Evolutionary conservation across 208 protist species (phyloP).

Genomic region (Porcisia hertigi): DNA sequence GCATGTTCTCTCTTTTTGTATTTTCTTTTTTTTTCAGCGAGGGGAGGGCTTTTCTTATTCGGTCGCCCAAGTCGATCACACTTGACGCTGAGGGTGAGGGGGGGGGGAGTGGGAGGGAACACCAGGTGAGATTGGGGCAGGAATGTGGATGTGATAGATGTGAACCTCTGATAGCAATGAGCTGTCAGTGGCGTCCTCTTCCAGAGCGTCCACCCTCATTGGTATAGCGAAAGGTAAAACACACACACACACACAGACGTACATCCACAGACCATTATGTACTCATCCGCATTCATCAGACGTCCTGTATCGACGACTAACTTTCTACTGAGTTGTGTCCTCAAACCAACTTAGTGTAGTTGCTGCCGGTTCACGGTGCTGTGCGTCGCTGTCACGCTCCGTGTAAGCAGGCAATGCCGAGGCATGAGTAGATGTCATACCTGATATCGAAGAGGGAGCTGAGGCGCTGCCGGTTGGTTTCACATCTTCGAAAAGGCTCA

Average conservation of each 20-base stretch:
- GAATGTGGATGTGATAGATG: neutral
- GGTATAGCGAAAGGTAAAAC: neutral
- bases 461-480: neutral
- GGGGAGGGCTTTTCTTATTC: no score
- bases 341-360: conserved; percentile 27
- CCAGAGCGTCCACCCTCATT: neutral
- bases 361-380: neutral
- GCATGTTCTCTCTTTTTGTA: neutral
- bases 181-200: neutral
- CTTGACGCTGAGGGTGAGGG: no score
- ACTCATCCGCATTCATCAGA: neutral
- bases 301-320: neutral
- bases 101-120: no score
- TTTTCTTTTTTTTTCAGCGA: neutral
- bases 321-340: conserved; percentile 9
- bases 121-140: neutral
- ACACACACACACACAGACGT: neutral
- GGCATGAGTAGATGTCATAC: neutral
- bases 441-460: neutral
- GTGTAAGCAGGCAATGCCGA: neutral
- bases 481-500: conserved; percentile 29
- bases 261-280: neutral
- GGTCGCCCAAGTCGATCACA: no score
- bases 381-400: neutral
- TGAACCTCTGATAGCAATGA: neutral